Conservation (phyloP, 257 asterid species). For the Gentiana dahurica region DNA sequence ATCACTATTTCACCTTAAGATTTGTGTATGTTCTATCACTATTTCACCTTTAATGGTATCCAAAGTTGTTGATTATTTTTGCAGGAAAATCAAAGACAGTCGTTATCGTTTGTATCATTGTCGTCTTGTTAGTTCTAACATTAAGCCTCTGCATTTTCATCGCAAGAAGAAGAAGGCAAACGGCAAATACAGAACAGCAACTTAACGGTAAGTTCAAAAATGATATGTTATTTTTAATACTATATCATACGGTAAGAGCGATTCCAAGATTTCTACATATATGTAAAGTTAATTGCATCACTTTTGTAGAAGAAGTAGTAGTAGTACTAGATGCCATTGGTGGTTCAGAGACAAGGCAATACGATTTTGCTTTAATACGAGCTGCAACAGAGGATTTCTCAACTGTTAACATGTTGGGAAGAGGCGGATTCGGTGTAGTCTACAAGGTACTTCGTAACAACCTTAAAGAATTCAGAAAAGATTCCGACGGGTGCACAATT, state of each 20-base stretch:
- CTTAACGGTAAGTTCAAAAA: constrained; percentile 2
- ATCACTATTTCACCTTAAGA: too few relatives aligned
- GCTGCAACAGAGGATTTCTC: constrained; percentile 15
- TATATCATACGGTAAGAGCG: not conserved
- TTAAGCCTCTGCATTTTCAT: not conserved
- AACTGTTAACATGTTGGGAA: constrained; percentile 1
- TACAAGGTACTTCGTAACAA: constrained; percentile 12
- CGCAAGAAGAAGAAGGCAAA: not conserved
- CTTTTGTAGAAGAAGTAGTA: not conserved
- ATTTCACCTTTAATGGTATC: too few relatives aligned
- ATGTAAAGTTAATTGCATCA: not conserved
- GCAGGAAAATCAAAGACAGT: constrained; percentile 4
- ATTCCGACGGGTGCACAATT: too few relatives aligned
- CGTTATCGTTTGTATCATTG: constrained; percentile 1
- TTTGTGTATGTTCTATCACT: too few relatives aligned
- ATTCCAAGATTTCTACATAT: not conserved
- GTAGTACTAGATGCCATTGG: not conserved
- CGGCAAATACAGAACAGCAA: too few relatives aligned
- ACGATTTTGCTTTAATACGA: constrained; percentile 1
- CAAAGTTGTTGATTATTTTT: too few relatives aligned
- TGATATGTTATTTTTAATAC: too few relatives aligned
- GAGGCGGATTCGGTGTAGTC: constrained; percentile 25
- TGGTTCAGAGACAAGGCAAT: constrained; percentile 4
- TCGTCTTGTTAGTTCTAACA: not conserved
- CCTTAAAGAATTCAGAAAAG: too few relatives aligned